Evolutionary conservation across 2,329 filamentous ascomycete genomes (phyloP).

Genomic region (Xylariaceae sp.): DNA sequence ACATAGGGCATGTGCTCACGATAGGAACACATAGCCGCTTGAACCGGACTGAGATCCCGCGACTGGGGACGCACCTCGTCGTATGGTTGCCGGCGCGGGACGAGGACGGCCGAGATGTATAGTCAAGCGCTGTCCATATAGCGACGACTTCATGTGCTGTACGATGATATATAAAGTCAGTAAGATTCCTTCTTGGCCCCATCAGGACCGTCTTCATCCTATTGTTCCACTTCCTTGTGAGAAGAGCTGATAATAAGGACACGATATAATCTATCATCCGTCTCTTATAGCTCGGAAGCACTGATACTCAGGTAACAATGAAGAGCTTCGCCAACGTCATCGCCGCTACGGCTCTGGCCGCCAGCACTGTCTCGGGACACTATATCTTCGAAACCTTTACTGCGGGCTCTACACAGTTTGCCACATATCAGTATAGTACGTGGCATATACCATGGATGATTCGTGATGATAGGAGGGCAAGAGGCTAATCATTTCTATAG

Average conservation of each 20-base stretch:
- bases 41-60: neutral
- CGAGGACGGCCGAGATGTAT: neutral
- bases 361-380: constrained; percentile 34
- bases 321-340: constrained; percentile 29
- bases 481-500: constrained; percentile 16
- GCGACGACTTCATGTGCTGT: neutral
- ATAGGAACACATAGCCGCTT: neutral
- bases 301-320: constrained; percentile 28
- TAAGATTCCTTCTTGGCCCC: neutral
- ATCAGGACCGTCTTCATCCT: neutral
- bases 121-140: neutral
- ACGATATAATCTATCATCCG: no score
- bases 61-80: neutral
- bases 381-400: constrained; percentile 41
- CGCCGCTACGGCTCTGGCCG: constrained; percentile 31
- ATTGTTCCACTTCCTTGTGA: neutral
- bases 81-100: neutral
- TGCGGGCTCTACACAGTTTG: constrained; percentile 31
- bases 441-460: neutral
- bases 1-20: neutral
- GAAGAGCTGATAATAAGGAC: neutral
- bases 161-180: neutral
- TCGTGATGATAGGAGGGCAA: neutral
- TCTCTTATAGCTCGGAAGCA: no score
- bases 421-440: constrained; percentile 35